These are phyloP conservation scores for Tranzscheliella williamsii DNA, from an alignment of 1,284 basidiomycete species.

Conservation along the genomic window DNA sequence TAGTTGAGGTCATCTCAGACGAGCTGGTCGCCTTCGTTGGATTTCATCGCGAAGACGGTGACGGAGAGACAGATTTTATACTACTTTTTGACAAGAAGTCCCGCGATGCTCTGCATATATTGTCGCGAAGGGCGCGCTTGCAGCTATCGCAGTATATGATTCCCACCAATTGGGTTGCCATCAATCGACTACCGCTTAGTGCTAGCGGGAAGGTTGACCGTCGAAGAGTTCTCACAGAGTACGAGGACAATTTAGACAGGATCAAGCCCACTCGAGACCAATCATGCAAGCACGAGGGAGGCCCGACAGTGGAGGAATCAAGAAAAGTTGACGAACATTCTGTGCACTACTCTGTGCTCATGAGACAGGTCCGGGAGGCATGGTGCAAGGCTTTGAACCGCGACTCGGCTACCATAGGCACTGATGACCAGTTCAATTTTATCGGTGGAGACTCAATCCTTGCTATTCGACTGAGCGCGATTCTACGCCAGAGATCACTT, in stretches of 20 bases:
- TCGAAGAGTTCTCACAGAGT: neutral
- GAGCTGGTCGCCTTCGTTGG: neutral
- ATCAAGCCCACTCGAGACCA: neutral
- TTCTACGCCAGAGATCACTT: neutral
- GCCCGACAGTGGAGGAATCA: no score
- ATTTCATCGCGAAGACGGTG: no score
- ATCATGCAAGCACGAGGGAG: no score
- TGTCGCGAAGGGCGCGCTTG: neutral
- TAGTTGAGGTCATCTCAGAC: neutral
- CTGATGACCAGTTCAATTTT: neutral
- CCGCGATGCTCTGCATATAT: neutral
- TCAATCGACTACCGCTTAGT: neutral
- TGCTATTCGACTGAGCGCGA: neutral
- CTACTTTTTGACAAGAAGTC: neutral
- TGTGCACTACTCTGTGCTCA: no score
- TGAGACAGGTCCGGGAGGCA: neutral
- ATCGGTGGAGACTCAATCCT: constrained; percentile 1
- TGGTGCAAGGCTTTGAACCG: neutral
- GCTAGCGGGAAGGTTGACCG: constrained; percentile 1
- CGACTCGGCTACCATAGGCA: neutral
- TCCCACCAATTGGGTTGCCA: constrained; percentile 1
- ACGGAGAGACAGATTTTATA: no score
- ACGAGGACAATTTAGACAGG: neutral
- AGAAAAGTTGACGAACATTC: neutral
- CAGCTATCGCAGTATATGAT: constrained; percentile 3